A percentile compares a stretch with the other conserved stretches of the same genome.
Conservation (phyloP, 2,329 filamentous ascomycete genomes). For the Diaporthe ampelina region DNA sequence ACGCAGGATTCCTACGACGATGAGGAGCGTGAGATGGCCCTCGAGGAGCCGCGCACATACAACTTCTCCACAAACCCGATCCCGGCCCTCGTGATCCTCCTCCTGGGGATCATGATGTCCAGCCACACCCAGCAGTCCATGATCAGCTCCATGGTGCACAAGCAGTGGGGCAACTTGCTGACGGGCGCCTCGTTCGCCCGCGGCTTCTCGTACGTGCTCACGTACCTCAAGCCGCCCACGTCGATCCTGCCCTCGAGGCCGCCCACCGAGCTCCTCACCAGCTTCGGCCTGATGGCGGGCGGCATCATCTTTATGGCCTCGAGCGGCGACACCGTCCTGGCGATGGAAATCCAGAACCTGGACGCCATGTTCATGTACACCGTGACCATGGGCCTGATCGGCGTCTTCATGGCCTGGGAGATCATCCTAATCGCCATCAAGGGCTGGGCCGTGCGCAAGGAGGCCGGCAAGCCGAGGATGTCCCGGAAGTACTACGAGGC, state of each 20-base stretch:
- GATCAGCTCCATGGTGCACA: conserved; percentile 92
- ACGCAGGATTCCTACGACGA: conserved; percentile 52
- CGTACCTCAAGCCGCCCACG: conserved; percentile 84
- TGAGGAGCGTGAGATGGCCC: conserved; percentile 61
- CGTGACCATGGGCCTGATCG: conserved; percentile 85
- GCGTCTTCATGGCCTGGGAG: conserved; percentile 88
- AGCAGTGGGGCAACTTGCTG: conserved; percentile 91
- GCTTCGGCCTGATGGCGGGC: conserved; percentile 89
- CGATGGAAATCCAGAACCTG: conserved; percentile 82
- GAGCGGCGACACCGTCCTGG: conserved; percentile 81
- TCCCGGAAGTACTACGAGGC: conserved; percentile 31
- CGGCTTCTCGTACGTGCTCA: conserved; percentile 81
- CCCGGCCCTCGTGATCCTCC: conserved; percentile 86
- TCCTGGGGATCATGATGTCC: conserved; percentile 95
- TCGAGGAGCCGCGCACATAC: conserved; percentile 76
- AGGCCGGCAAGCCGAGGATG: conserved; percentile 48
- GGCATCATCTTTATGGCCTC: conserved; percentile 92
- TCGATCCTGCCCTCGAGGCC: conserved; percentile 87
- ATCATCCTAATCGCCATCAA: conserved; percentile 85
- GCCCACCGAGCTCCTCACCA: conserved; percentile 87
- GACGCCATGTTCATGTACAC: conserved; percentile 97
- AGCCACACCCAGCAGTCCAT: conserved; percentile 88
- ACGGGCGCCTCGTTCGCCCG: conserved; percentile 85
- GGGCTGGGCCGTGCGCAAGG: conserved; percentile 80
- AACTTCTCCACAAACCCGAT: conserved; percentile 87